A percentile compares a stretch with the other conserved stretches of the same genome.
These are phyloP conservation scores for Syncephalastrum monosporum DNA, from an alignment of 371 early-diverging fungal genomes.

Conservation along the genomic window DNA sequence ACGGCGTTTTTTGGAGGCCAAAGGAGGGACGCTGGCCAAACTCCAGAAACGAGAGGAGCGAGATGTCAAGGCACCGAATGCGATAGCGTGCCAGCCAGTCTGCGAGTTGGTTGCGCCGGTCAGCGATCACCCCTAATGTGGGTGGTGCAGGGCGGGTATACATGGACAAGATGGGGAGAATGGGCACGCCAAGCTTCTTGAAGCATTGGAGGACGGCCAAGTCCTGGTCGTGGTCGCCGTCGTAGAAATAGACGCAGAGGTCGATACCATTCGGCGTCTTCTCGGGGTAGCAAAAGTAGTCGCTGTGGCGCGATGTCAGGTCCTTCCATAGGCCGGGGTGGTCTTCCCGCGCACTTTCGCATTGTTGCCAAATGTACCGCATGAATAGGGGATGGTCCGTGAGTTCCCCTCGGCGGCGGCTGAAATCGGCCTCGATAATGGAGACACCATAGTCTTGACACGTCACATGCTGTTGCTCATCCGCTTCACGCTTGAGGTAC, in stretches of 20 bases:
- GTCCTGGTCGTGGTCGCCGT: slow-evolving; percentile 20
- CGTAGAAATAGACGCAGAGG: slow-evolving; percentile 46
- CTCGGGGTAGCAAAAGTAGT: slow-evolving; percentile 31
- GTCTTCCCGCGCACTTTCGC: slow-evolving; percentile 21
- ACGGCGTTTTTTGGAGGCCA: not conserved
- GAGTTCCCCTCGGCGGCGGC: slow-evolving; percentile 13
- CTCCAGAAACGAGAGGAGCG: slow-evolving; percentile 12
- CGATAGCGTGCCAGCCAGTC: slow-evolving; percentile 14
- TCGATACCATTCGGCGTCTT: slow-evolving; percentile 45
- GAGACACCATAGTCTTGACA: slow-evolving; percentile 46
- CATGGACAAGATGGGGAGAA: slow-evolving; percentile 25
- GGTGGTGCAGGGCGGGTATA: not conserved
- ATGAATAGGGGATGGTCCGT: slow-evolving; percentile 17
- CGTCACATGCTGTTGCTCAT: slow-evolving; percentile 19
- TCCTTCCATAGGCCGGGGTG: not conserved
- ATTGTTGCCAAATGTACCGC: slow-evolving; percentile 31
- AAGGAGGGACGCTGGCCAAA: slow-evolving; percentile 23
- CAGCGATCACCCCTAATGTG: not conserved
- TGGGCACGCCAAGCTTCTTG: slow-evolving; percentile 29
- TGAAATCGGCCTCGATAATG: slow-evolving; percentile 48
- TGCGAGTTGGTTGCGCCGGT: slow-evolving; percentile 15
- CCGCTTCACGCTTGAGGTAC: slow-evolving; percentile 14
- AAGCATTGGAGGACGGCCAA: slow-evolving; percentile 28
- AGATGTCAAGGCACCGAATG: slow-evolving; percentile 18
- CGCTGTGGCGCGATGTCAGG: slow-evolving; percentile 5